Conservation (phyloP, 2,329 filamentous ascomycete species). For the Zalaria obscura region DNA sequence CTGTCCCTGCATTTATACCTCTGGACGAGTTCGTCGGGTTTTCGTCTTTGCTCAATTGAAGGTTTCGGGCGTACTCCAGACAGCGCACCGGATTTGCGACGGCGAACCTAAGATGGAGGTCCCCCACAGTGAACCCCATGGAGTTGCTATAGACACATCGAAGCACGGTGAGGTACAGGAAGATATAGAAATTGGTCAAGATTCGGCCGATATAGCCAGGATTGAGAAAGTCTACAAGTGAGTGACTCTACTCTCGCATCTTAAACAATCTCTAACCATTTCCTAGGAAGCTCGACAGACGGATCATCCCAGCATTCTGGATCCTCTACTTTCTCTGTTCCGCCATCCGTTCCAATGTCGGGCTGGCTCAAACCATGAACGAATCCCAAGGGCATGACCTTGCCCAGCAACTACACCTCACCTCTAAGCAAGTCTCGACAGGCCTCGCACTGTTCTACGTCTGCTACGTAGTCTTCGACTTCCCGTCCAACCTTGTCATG, state of each 20-base stretch:
- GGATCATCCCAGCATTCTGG: constrained; percentile 57
- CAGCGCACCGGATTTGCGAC: too few relatives aligned
- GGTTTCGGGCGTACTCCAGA: too few relatives aligned
- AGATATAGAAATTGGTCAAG: constrained; percentile 4
- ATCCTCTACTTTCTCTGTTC: constrained; percentile 83
- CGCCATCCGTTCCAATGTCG: constrained; percentile 81
- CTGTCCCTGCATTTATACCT: too few relatives aligned
- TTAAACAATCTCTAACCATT: not conserved
- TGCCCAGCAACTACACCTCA: constrained; percentile 53
- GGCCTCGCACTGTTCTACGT: constrained; percentile 84
- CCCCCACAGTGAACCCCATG: too few relatives aligned
- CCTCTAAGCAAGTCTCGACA: constrained; percentile 64
- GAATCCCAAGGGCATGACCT: constrained; percentile 55
- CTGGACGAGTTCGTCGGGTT: too few relatives aligned
- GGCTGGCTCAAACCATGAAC: constrained; percentile 94
- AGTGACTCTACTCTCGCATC: not conserved
- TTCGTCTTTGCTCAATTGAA: too few relatives aligned
- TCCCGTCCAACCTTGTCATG: constrained; percentile 82
- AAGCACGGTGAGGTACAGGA: not conserved
- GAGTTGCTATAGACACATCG: not conserved
- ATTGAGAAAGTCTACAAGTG: constrained; percentile 7
- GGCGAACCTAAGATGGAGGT: too few relatives aligned
- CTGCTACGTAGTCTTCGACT: constrained; percentile 78
- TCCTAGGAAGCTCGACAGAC: constrained; percentile 12
- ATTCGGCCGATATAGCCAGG: constrained; percentile 1